Percentiles rank a stretch among this genome's conserved stretches.
These are phyloP conservation scores for Ceratocystiopsis minuta DNA, from an alignment of 2,329 filamentous ascomycete species.

Conservation along the genomic window DNA sequence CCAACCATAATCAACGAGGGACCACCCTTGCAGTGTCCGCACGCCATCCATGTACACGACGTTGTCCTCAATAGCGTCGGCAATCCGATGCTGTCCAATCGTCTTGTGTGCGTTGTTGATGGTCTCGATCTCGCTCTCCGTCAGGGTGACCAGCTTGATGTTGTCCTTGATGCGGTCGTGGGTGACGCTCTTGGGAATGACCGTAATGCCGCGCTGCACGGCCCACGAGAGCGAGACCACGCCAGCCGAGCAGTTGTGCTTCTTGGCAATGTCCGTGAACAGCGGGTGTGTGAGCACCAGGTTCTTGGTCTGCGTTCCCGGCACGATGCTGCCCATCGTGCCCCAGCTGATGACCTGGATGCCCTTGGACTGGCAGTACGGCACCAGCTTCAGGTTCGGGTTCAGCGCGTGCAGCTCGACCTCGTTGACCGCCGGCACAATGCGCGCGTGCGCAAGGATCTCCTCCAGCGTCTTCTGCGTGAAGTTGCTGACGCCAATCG, in stretches of 20 bases:
- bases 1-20: too few relatives aligned
- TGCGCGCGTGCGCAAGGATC: constrained; percentile 23
- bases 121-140: too few relatives aligned
- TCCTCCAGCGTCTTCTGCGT: constrained; percentile 40
- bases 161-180: constrained; percentile 42
- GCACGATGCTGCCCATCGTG: constrained; percentile 28
- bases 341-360: constrained; percentile 17
- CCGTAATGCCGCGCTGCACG: constrained; percentile 60
- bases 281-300: constrained; percentile 33
- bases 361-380: constrained; percentile 36
- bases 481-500: constrained; percentile 44
- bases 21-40: too few relatives aligned
- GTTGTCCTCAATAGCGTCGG: too few relatives aligned
- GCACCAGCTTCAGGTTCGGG: constrained; percentile 36
- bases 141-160: neutral
- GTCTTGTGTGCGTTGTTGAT: too few relatives aligned
- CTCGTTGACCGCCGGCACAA: constrained; percentile 35
- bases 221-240: constrained; percentile 77
- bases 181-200: constrained; percentile 54
- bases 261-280: constrained; percentile 46
- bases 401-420: constrained; percentile 50
- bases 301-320: constrained; percentile 9
- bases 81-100: too few relatives aligned
- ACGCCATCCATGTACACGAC: too few relatives aligned
- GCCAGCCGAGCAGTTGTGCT: constrained; percentile 52